A percentile compares a stretch with the other conserved stretches of the same genome.
phyloP scores from a whole-genome alignment of 441 rosid genomes.

The Mallotus japonicus region DNA sequence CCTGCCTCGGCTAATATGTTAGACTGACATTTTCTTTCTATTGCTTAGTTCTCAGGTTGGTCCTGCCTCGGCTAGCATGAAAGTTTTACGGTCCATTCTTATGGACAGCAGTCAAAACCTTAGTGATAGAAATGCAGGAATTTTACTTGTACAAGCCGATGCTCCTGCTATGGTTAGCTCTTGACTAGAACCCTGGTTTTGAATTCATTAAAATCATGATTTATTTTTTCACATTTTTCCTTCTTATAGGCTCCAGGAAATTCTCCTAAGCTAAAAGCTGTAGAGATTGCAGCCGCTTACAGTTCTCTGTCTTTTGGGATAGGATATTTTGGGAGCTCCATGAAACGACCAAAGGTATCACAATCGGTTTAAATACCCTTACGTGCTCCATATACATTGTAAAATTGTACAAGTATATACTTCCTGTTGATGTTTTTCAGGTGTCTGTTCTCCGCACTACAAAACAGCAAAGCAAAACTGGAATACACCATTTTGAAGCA shows the following conservation, averaged over 20 bases:
- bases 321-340: conserved; percentile 81
- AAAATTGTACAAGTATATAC: neutral
- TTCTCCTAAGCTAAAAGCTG: conserved; percentile 51
- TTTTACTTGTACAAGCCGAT: conserved; percentile 78
- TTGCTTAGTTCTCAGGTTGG: conserved; percentile 74
- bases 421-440: conserved; percentile 33
- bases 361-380: neutral
- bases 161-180: conserved; percentile 53
- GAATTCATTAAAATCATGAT: neutral
- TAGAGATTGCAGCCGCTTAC: conserved; percentile 90
- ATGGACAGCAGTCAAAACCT: conserved; percentile 38
- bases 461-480: conserved; percentile 34
- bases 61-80: conserved; percentile 83
- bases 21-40: conserved; percentile 23
- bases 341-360: conserved; percentile 79
- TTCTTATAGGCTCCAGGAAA: conserved; percentile 47
- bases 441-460: conserved; percentile 63
- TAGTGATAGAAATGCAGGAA: conserved; percentile 63
- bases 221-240: conserved; percentile 17
- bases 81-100: conserved; percentile 53
- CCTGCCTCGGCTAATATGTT: neutral
- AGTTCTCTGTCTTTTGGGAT: conserved; percentile 80
- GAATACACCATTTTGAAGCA: conserved; percentile 76
- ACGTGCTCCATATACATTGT: neutral
- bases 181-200: neutral